A percentile compares a stretch with the other conserved stretches of the same genome.
Conservation (phyloP, 495 filamentous ascomycete genomes). For the Trypethelium eluteriae region DNA sequence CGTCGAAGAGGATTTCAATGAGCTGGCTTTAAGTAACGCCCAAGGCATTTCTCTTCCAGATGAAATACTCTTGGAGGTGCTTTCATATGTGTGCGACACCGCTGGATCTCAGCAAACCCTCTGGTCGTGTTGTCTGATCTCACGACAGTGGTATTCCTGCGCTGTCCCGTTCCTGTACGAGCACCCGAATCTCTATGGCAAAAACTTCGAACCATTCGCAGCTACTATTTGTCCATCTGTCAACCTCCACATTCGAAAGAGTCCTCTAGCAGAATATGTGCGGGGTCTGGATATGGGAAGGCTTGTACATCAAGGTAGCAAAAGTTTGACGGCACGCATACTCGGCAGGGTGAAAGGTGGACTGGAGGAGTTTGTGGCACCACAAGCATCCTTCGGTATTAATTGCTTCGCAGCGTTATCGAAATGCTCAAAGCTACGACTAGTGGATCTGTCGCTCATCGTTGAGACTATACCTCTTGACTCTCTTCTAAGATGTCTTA, state of each 20-base stretch:
- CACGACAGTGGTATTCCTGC: slow-evolving; percentile 57
- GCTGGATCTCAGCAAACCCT: slow-evolving; percentile 39
- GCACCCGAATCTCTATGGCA: slow-evolving; percentile 44
- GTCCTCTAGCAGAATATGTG: slow-evolving; percentile 50
- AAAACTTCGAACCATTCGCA: slow-evolving; percentile 53
- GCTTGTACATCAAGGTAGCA: slow-evolving; percentile 59
- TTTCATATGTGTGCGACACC: slow-evolving; percentile 28
- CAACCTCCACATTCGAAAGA: slow-evolving; percentile 47
- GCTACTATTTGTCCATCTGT: slow-evolving; percentile 56
- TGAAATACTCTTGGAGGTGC: slow-evolving; percentile 48
- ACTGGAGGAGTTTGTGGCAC: slow-evolving; percentile 57
- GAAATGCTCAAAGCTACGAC: slow-evolving; percentile 50
- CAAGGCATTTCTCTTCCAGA: slow-evolving; percentile 28
- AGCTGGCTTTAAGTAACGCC: not conserved
- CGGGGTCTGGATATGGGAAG: slow-evolving; percentile 49
- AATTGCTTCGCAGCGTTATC: slow-evolving; percentile 57
- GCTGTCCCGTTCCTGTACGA: slow-evolving; percentile 51
- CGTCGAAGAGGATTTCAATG: not conserved
- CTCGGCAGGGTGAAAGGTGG: slow-evolving; percentile 51
- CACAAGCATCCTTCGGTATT: slow-evolving; percentile 55
- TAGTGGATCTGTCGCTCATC: slow-evolving; percentile 55
- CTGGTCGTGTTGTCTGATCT: slow-evolving; percentile 51
- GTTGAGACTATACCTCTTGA: slow-evolving; percentile 46
- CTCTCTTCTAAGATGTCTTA: slow-evolving; percentile 47
- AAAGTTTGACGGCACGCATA: slow-evolving; percentile 57